Base-by-base conservation (phyloP, 176 grass and related monocot species). In the Bromus sterilis region DNA sequence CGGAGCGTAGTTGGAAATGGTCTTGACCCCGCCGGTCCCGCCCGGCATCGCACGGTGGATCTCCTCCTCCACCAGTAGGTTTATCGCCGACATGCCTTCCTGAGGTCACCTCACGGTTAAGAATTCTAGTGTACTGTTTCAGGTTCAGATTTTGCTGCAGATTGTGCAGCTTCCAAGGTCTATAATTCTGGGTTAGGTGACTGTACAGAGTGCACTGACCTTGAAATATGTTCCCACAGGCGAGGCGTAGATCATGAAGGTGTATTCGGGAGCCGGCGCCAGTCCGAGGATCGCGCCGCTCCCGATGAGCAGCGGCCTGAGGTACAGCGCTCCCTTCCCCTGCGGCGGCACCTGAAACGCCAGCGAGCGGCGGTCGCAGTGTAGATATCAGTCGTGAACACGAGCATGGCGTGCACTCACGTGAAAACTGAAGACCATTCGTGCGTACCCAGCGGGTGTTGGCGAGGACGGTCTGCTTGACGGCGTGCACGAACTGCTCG, bases 181-280 rank as follows among this genome's bases (percentile, higher is more conserved):
- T 23, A 40, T 23, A 12, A 41, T 11, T 51, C n/a, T n/a, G 44
- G 44, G 14, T 16, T 48, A 18, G 7, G 44, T 55, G 49, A 55
- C 7, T 55, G 18, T 20, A n/a, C 7, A 55, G 49, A 21, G 2
- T 55, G 48, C 13, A 10, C 33, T 65, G 69, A 91, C 94, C 87
- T 95, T 99, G 87, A 95, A 99, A 36, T 99, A 95, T 12, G 85
- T 93, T 0, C 96, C 96, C 0, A 99, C 96, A 2, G 96, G 96
- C 1, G 96, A 60, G 32, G 93, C 86, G 57, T 93, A 99, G 58
- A 95, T 42, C 31, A 99, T 71, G 66, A 99, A 99, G 30, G 61
- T 99, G 76, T 95, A 93, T 66, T 99, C 96, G 11, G 96, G 96
- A 1, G 96, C 93, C 64, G 96, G 93, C 23, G 93, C 96, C 35